Evolutionary conservation across 352 stramenopile genomes (phyloP), one percentile per base, ranked within the genome.

Genomic region (Phytopythium mirpurense): DNA sequence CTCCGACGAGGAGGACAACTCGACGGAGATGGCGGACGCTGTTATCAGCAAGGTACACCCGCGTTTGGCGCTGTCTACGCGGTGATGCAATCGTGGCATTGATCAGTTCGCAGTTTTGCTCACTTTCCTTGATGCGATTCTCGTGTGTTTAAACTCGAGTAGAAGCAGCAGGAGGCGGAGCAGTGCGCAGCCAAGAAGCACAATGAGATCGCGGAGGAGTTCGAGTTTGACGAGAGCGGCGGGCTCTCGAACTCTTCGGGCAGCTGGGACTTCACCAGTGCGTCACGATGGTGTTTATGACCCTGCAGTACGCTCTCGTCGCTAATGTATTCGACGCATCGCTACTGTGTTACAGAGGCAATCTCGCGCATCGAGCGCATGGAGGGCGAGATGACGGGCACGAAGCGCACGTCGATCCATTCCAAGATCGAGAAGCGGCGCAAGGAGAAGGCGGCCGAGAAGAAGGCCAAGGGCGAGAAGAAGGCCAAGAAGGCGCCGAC

Each of bases 201-300:
- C 37, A 71, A 31, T 27, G 67, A 75, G 47, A 87, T 96, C 60
- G 65, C 65, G n/a, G 86, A 95, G 51, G 65, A 77, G 56, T 96
- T 96, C 58, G 74, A 91, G 70, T 95, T 95, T 54, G 84, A 92
- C 42, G 82, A 95, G 40, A 71, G 63, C 27, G 59, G 67, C 47
- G 61, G 57, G 12, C 89, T 86, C 51, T 56, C 71, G 29, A 65
- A 71, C 16, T 60, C 74, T 11, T 65, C 63, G 1, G 82, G 82
- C 40, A 89, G 73, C 46, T 95, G 84, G 84, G 81, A 95, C 61
- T 95, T 95, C 51, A 92, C 80, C 9, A 85, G 74, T 84, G 55
- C 59, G 71, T 70, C 3, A 11, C 31, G 6, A 18, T 16, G 29
- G 21, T 18, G 21, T n/a, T 10, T 15, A 36, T 2, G 5, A 3